A percentile compares a stretch with the other conserved stretches of the same genome.
phyloP scores from a whole-genome alignment of 2,329 filamentous ascomycete genomes.

The Aureobasidium pullulans region DNA sequence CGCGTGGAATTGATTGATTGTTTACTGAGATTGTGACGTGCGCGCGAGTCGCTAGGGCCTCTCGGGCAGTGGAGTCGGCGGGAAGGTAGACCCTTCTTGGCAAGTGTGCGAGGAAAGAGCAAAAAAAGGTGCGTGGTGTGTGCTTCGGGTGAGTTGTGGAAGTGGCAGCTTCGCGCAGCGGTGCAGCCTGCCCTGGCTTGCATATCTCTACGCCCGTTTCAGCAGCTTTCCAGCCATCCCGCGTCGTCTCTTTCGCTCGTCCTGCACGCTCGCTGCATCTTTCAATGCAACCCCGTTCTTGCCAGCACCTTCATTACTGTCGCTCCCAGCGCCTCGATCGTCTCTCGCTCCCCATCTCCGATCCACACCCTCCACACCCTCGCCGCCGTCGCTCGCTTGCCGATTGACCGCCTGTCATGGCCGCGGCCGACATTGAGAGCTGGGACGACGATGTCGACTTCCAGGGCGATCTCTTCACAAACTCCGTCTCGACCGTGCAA shows the following conservation, averaged over 20 bases:
- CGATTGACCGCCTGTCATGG: slow-evolving; percentile 38
- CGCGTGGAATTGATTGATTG: slow-evolving; percentile 10
- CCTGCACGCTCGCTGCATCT: slow-evolving; percentile 1
- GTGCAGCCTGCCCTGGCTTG: neutral
- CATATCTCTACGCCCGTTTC: slow-evolving; percentile 8
- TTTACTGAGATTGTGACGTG: slow-evolving; percentile 13
- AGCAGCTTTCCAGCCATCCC: slow-evolving; percentile 5
- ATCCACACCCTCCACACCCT: neutral
- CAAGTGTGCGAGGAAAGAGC: neutral
- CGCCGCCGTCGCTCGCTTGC: neutral
- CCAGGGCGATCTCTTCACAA: slow-evolving; percentile 61
- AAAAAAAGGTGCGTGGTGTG: neutral
- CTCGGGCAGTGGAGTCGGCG: neutral
- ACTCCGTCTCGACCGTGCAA: slow-evolving; percentile 64
- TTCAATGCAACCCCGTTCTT: slow-evolving; percentile 8
- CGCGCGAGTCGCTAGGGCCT: neutral
- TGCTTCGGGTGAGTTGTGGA: neutral
- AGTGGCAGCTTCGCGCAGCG: neutral
- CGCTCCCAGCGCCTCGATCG: slow-evolving; percentile 6
- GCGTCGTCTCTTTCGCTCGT: neutral
- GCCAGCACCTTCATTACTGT: slow-evolving; percentile 6
- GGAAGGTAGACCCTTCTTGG: slow-evolving; percentile 7
- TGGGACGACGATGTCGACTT: slow-evolving; percentile 51
- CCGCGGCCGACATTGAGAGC: slow-evolving; percentile 60
- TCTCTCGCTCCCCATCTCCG: neutral